phyloP scores from a whole-genome alignment of 257 asterid species.

The Paulownia fortunei region DNA sequence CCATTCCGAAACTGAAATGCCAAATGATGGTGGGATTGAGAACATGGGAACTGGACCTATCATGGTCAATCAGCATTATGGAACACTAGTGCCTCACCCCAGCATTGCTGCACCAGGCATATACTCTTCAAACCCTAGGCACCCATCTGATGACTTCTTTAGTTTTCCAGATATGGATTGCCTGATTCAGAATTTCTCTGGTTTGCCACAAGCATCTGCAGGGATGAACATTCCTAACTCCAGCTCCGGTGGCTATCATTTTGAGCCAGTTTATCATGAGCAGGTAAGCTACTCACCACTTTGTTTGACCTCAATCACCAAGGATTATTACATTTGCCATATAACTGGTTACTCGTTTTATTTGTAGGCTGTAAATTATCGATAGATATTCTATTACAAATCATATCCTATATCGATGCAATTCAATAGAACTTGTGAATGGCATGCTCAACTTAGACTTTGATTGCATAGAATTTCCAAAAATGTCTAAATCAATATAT shows the following conservation, averaged over 20 bases:
- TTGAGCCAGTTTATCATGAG: not conserved
- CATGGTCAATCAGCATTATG: conserved; percentile 7
- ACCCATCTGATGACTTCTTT: conserved; percentile 28
- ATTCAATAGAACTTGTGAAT: too few relatives aligned
- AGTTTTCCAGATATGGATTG: conserved; percentile 30
- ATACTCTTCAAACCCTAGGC: conserved; percentile 22
- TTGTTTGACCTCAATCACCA: too few relatives aligned
- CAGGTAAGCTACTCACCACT: too few relatives aligned
- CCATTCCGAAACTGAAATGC: not conserved
- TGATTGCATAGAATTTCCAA: too few relatives aligned
- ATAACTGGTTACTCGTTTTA: not conserved
- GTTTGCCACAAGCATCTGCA: conserved; percentile 23
- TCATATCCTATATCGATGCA: too few relatives aligned
- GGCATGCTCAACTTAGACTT: too few relatives aligned
- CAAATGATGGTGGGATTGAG: not conserved
- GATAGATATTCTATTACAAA: too few relatives aligned
- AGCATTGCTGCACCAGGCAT: not conserved
- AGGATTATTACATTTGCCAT: too few relatives aligned
- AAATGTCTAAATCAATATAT: too few relatives aligned
- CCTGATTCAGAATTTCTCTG: conserved; percentile 23
- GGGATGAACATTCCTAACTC: conserved; percentile 7
- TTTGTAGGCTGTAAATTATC: too few relatives aligned
- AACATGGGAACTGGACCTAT: not conserved
- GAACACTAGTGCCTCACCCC: conserved; percentile 10
- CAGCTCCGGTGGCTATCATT: not conserved